phyloP scores from a whole-genome alignment of 208 protist species.

The Polymyxa betae region DNA sequence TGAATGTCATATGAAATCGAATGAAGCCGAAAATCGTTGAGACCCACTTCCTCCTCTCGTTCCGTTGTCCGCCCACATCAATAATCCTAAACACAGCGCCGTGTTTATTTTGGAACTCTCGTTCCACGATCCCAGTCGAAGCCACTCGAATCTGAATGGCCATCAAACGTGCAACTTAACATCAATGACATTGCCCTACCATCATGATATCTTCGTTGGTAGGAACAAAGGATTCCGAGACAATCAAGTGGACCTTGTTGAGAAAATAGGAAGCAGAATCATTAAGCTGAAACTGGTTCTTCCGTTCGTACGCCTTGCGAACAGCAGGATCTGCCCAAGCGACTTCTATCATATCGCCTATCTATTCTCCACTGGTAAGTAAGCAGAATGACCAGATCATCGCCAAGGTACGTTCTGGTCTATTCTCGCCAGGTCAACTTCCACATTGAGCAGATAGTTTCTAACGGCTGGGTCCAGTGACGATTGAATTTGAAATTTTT shows the following conservation, averaged over 20 bases:
- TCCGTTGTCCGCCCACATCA: slow-evolving; percentile 67
- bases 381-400: no score
- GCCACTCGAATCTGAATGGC: background rate
- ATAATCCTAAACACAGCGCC: slow-evolving; percentile 31
- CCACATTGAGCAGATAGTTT: no score
- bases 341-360: background rate
- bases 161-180: background rate
- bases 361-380: no score
- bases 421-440: no score
- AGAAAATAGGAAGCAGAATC: slow-evolving; percentile 55
- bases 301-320: slow-evolving; percentile 31
- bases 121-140: slow-evolving; percentile 30
- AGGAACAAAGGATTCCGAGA: slow-evolving; percentile 42
- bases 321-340: slow-evolving; percentile 37
- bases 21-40: background rate
- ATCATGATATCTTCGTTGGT: slow-evolving; percentile 48
- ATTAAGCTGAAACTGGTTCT: background rate
- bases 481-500: no score
- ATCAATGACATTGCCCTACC: background rate
- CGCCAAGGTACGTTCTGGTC: no score
- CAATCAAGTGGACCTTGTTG: slow-evolving; percentile 44
- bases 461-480: no score
- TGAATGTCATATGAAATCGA: background rate
- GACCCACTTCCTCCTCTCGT: slow-evolving; percentile 63
- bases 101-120: slow-evolving; percentile 10